phyloP scores from a whole-genome alignment of 2,329 filamentous ascomycete species.

The Orbilia javanica region DNA sequence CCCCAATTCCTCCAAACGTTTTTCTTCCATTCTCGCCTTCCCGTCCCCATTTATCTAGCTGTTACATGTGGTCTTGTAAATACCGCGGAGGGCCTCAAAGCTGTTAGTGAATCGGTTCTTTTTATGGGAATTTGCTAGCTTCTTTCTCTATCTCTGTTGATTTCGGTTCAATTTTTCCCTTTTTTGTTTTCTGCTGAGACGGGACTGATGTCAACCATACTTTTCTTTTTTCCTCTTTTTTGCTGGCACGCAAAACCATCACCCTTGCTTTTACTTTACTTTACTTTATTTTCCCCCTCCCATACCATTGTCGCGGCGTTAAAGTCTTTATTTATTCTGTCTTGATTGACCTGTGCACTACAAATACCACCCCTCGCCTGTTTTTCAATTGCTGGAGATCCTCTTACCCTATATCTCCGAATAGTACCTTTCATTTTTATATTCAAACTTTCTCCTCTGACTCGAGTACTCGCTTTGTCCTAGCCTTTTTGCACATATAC shows the following conservation, averaged over 20 bases:
- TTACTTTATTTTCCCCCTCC: slow-evolving; percentile 13
- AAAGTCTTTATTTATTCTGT: slow-evolving; percentile 7
- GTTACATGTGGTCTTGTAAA: slow-evolving; percentile 39
- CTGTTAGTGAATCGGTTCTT: slow-evolving; percentile 3
- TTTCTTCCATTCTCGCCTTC: background rate
- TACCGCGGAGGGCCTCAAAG: slow-evolving; percentile 32
- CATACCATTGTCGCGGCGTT: slow-evolving; percentile 31
- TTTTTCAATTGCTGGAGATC: background rate
- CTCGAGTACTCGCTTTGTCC: background rate
- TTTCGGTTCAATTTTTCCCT: too few species aligned
- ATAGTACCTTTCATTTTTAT: background rate
- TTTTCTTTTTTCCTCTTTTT: slow-evolving; percentile 18
- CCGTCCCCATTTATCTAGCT: background rate
- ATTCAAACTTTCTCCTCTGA: background rate
- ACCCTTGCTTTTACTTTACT: slow-evolving; percentile 11
- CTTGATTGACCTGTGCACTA: background rate
- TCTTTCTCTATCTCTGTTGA: slow-evolving; percentile 14
- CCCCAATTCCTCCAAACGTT: background rate
- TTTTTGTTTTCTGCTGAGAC: slow-evolving; percentile 28
- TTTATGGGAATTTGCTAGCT: background rate
- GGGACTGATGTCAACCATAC: slow-evolving; percentile 2
- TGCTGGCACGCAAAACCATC: background rate
- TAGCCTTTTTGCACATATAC: slow-evolving; percentile 6
- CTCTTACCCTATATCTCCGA: background rate
- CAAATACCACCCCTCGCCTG: slow-evolving; percentile 4